A percentile compares a stretch with the other conserved stretches of the same genome.
Conservation (phyloP, 495 filamentous ascomycete genomes). For the Copromyces sp. region DNA sequence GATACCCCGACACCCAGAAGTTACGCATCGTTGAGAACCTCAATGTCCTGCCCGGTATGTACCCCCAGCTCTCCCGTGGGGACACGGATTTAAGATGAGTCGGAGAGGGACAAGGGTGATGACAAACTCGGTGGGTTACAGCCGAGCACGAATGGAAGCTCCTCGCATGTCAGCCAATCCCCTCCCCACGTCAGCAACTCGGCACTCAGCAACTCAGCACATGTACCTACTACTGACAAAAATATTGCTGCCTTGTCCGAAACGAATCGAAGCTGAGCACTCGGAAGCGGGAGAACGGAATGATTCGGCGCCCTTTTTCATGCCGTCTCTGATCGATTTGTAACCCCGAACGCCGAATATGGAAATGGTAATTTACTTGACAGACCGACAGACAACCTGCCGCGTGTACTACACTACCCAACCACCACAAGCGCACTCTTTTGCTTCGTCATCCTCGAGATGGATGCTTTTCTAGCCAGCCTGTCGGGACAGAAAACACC, state of each 20-base stretch:
- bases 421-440: not conserved
- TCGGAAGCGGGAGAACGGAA: not conserved
- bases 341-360: not conserved
- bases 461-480: not conserved
- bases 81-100: not conserved
- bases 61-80: not conserved
- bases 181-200: not conserved
- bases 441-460: not conserved
- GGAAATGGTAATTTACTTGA: not conserved
- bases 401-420: not conserved
- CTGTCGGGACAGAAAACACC: not conserved
- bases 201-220: not conserved
- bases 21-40: not conserved
- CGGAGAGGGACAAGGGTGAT: not conserved
- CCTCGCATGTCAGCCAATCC: not conserved
- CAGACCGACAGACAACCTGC: not conserved
- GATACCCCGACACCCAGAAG: not conserved
- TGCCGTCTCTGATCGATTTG: not conserved
- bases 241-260: not conserved
- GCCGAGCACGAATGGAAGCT: not conserved
- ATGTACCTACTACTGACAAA: not conserved
- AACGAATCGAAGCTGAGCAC: not conserved
- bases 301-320: not conserved
- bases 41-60: not conserved
- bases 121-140: not conserved